Conservation (phyloP, 2,329 filamentous ascomycete genomes). For the Bipolaris bicolor region DNA sequence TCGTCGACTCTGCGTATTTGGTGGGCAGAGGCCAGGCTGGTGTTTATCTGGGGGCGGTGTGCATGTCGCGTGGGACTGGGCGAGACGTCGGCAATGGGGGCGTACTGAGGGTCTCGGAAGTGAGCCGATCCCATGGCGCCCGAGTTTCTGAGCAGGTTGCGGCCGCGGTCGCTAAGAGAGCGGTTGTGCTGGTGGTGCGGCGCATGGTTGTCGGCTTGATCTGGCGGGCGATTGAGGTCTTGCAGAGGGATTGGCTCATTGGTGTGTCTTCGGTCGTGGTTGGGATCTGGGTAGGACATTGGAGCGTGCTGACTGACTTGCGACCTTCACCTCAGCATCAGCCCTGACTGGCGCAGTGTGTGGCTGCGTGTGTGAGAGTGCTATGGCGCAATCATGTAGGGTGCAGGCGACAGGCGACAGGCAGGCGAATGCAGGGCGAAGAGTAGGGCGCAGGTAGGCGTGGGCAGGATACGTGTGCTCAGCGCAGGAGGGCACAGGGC, state of each 20-base stretch:
- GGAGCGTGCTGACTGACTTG: constrained; percentile 37
- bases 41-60: constrained; percentile 44
- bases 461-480: background rate
- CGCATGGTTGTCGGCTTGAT: constrained; percentile 39
- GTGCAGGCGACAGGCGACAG: background rate
- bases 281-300: constrained; percentile 59
- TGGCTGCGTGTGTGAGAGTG: constrained; percentile 8
- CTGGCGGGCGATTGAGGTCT: constrained; percentile 54
- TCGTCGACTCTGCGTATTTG: constrained; percentile 44
- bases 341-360: constrained; percentile 33
- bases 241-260: constrained; percentile 74
- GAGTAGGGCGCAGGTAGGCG: background rate
- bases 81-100: constrained; percentile 60
- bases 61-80: constrained; percentile 52
- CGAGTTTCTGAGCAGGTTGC: constrained; percentile 55
- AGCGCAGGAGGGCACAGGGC: constrained; percentile 8
- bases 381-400: constrained; percentile 30
- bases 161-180: constrained; percentile 57
- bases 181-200: constrained; percentile 45
- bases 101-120: constrained; percentile 54
- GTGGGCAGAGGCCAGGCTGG: constrained; percentile 38
- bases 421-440: constrained; percentile 16
- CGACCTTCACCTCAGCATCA: constrained; percentile 38
- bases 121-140: constrained; percentile 51
- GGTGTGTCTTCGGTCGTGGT: constrained; percentile 55